Evolutionary conservation across 345 rosid species (phyloP).

Genomic region (Nephelium lappaceum): DNA sequence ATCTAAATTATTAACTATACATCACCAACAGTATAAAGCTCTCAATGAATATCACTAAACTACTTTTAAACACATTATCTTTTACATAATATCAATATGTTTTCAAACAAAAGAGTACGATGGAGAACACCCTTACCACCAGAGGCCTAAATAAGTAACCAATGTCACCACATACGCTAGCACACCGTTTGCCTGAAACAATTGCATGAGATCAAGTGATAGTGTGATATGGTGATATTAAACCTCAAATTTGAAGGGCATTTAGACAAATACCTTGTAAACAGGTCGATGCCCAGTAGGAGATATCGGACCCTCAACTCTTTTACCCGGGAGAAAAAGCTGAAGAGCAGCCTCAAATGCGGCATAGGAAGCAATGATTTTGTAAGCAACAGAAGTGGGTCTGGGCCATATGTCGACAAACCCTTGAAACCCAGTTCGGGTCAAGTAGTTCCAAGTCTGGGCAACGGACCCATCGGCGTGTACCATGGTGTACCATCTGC

Average conservation of each 20-base stretch:
- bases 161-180: slow-evolving; percentile 80
- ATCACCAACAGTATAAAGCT: too few relatives aligned
- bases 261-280: slow-evolving; percentile 63
- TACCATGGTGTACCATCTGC: slow-evolving; percentile 97
- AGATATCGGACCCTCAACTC: slow-evolving; percentile 86
- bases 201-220: not conserved
- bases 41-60: too few relatives aligned
- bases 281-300: slow-evolving; percentile 85
- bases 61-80: too few relatives aligned
- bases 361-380: slow-evolving; percentile 72
- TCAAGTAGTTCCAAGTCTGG: slow-evolving; percentile 56
- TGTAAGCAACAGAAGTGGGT: slow-evolving; percentile 74
- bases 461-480: slow-evolving; percentile 84
- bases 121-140: slow-evolving; percentile 74
- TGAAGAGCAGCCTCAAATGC: slow-evolving; percentile 94
- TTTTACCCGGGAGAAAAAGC: slow-evolving; percentile 87
- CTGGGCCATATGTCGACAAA: slow-evolving; percentile 80
- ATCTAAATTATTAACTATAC: too few relatives aligned
- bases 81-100: too few relatives aligned
- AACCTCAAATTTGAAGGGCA: too few relatives aligned
- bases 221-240: too few relatives aligned
- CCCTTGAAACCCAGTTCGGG: slow-evolving; percentile 68
- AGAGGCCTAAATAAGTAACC: slow-evolving; percentile 74
- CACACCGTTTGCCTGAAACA: slow-evolving; percentile 89
- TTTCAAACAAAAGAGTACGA: slow-evolving; percentile 16